Evolutionary conservation across 257 asterid genomes (phyloP).

Genomic region (Solanum tarijense): DNA sequence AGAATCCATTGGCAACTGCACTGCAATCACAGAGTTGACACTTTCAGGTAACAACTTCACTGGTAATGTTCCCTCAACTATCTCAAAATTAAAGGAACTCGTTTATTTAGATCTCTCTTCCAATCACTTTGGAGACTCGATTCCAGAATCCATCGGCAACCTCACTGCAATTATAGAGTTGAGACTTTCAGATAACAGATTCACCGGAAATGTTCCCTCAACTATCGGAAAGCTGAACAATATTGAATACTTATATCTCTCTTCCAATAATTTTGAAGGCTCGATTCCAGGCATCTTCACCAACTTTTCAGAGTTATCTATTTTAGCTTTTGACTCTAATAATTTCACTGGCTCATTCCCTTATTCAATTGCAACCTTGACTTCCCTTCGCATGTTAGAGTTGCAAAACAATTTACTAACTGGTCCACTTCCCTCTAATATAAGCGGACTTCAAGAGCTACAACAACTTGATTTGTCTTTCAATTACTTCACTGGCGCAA

Average conservation of each 20-base stretch:
- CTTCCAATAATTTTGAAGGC: neutral
- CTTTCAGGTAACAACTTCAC: neutral
- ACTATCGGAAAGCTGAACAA: neutral
- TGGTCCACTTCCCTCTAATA: neutral
- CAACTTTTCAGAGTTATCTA: neutral
- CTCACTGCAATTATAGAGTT: neutral
- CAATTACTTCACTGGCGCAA: neutral
- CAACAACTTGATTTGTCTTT: rapidly evolving
- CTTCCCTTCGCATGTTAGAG: rapidly evolving
- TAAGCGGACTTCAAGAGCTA: neutral
- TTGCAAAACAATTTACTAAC: neutral
- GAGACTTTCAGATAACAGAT: neutral
- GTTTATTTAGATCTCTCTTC: too few relatives aligned
- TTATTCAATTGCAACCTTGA: neutral
- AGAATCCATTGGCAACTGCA: neutral
- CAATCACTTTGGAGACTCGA: neutral
- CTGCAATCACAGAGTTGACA: neutral
- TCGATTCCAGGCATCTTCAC: neutral
- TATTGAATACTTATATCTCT: neutral
- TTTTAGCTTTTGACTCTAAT: neutral
- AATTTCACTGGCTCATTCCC: neutral
- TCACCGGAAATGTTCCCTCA: neutral
- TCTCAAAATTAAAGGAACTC: neutral
- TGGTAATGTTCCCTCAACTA: neutral
- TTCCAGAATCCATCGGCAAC: neutral